These are phyloP conservation scores for Phaeosphaeriaceae sp. DNA, from an alignment of 2,329 filamentous ascomycete species.

Conservation along the genomic window DNA sequence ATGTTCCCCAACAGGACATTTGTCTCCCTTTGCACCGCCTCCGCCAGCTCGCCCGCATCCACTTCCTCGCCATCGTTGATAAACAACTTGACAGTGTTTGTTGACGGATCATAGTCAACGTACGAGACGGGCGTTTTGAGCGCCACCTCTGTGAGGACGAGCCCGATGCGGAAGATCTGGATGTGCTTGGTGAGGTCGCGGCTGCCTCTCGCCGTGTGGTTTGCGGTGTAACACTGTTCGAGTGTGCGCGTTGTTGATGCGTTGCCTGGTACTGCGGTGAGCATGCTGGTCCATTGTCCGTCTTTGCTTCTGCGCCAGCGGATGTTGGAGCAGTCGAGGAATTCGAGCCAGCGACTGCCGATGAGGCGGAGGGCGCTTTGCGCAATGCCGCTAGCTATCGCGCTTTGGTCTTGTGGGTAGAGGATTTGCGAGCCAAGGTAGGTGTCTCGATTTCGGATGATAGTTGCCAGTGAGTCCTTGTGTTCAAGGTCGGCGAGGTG, in stretches of 20 bases:
- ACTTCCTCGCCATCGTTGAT: slow-evolving; percentile 20
- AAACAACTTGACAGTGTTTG: slow-evolving; percentile 19
- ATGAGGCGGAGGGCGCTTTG: slow-evolving; percentile 30
- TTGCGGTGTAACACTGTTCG: slow-evolving; percentile 15
- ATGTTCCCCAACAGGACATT: slow-evolving; percentile 32
- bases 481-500: slow-evolving; percentile 30
- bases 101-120: slow-evolving; percentile 17
- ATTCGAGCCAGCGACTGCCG: slow-evolving; percentile 32
- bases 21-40: slow-evolving; percentile 27
- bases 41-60: slow-evolving; percentile 26
- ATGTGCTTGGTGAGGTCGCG: slow-evolving; percentile 26
- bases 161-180: slow-evolving; percentile 37
- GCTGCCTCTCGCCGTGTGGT: slow-evolving; percentile 8
- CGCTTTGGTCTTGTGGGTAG: slow-evolving; percentile 32
- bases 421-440: slow-evolving; percentile 28
- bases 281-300: slow-evolving; percentile 32
- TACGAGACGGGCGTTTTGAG: slow-evolving; percentile 25
- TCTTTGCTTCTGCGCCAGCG: slow-evolving; percentile 29
- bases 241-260: slow-evolving; percentile 18
- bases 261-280: slow-evolving; percentile 23
- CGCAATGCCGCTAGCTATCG: slow-evolving; percentile 30
- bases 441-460: slow-evolving; percentile 18
- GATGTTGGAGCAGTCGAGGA: slow-evolving; percentile 30
- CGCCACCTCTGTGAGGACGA: slow-evolving; percentile 32
- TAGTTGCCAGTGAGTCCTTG: slow-evolving; percentile 29